phyloP scores from a whole-genome alignment of 1,284 basidiomycete genomes.

The Tylopilus sp. region DNA sequence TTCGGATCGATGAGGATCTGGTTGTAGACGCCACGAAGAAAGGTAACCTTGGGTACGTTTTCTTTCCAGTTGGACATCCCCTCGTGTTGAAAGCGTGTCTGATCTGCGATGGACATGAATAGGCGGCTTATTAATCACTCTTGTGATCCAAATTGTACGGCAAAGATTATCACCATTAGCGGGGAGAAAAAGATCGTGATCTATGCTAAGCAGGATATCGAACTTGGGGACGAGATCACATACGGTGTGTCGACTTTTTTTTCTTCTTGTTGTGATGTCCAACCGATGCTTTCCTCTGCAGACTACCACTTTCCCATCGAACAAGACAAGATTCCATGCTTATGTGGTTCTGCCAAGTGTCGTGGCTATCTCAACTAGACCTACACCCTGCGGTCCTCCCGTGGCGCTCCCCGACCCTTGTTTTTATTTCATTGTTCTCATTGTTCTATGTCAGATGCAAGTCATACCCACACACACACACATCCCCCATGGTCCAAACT shows the following conservation, averaged over 20 bases:
- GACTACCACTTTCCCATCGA: conserved; percentile 94
- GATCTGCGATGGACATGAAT: conserved; percentile 5
- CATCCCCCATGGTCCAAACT: conserved; percentile 10
- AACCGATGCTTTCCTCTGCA: conserved; percentile 27
- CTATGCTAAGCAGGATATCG: conserved; percentile 93
- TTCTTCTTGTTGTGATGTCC: not conserved
- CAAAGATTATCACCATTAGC: conserved; percentile 98
- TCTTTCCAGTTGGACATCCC: conserved; percentile 6
- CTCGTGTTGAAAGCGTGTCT: conserved; percentile 9
- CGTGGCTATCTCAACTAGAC: conserved; percentile 83
- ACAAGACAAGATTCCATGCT: conserved; percentile 87
- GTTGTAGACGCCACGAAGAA: conserved; percentile 99
- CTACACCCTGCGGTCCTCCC: not conserved
- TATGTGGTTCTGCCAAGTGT: conserved; percentile 84
- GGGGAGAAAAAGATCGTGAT: conserved; percentile 99
- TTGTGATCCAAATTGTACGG: conserved; percentile 96
- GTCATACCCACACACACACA: conserved; percentile 19
- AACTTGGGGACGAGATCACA: conserved; percentile 92
- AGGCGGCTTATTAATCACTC: conserved; percentile 96
- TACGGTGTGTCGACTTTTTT: conserved; percentile 57
- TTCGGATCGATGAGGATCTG: conserved; percentile 87
- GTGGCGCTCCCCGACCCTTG: not conserved
- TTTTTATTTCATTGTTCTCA: conserved; percentile 6
- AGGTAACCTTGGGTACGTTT: conserved; percentile 88
- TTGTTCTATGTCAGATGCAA: conserved; percentile 12